Base-by-base conservation (phyloP, 495 filamentous ascomycete species). In the Opeltia flavorubescens region DNA sequence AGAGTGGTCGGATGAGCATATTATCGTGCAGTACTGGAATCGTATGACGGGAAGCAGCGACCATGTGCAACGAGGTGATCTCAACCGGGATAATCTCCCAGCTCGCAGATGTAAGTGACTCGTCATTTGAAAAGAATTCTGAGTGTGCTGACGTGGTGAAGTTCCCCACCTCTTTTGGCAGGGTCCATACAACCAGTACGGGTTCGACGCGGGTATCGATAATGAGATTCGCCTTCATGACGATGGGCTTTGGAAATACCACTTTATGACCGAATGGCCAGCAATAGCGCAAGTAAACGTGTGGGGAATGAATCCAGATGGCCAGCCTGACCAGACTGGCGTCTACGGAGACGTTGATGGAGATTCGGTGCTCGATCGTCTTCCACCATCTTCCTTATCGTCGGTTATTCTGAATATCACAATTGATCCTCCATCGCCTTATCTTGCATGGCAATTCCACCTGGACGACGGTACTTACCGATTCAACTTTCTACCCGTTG, bases 1-100 rank as follows among this genome's bases (percentile, higher is more conserved):
- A 56, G 59, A 56, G 23, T 86, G 81, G 81, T 47, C 68, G 6
- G 81, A 76, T 29, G 72, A 81, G 39, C 81, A 86, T 51, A 61
- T 84, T 8, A 66, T 70, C 3, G 72, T 81, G 23, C 77, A 83
- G 50, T 86, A 86, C 57, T 86, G 70, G 74, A 80, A 70, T 58
- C 67, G 69, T 34, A 62, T 75, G 17, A 69, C 77, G 15, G 81
- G 78, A 1, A 83, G 78, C 48, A 81, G 77, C 52, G 67, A 71
- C 50, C 77, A 81, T 49, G 55, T 76, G 3, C 80, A 83, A 55
- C 72, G 81, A 51, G 75, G 75, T 21, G 81, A 84, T 56, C 54
- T 70, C 24, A 60, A 51, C 23, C 4, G 34, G 20, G 0, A 36
- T n/a, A 18, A 36, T 36, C 11, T n/a, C 3, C 34, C 34, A n/a